Conservation (phyloP, 163 green algal genomes). For the Scenedesmus sp. region DNA sequence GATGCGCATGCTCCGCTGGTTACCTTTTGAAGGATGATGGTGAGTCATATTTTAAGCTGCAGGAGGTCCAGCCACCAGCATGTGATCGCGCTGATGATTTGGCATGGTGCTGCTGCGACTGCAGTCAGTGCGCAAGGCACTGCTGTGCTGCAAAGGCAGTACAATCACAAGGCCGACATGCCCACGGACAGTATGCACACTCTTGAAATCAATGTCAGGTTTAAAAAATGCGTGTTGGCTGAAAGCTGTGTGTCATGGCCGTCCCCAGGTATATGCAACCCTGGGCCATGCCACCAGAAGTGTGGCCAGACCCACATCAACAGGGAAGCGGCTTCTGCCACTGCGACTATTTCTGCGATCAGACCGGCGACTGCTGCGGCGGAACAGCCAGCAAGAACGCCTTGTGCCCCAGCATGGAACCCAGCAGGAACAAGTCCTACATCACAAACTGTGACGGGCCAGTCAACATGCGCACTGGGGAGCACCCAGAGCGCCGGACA, state of each 20-base stretch:
- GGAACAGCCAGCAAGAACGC: constrained; percentile 27
- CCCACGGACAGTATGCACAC: neutral
- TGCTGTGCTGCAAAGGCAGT: neutral
- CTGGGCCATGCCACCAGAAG: constrained; percentile 10
- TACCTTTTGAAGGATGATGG: neutral
- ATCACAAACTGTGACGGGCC: constrained; percentile 2
- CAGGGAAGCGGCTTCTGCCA: neutral
- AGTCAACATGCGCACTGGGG: neutral
- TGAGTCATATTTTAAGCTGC: neutral
- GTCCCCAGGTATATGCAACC: neutral
- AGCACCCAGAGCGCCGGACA: neutral
- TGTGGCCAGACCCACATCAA: constrained; percentile 29
- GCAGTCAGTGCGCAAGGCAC: neutral
- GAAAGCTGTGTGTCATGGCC: neutral
- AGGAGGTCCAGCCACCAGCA: neutral
- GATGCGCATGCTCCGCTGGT: neutral
- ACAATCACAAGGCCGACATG: neutral
- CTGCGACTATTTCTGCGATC: constrained; percentile 43
- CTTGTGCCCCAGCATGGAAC: constrained; percentile 17
- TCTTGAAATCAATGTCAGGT: neutral
- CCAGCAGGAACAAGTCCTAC: neutral
- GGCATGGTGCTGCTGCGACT: neutral
- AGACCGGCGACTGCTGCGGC: constrained; percentile 16
- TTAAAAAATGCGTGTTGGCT: too few species aligned
- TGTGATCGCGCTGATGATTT: neutral